Percentiles rank a stretch among this genome's conserved stretches.
Conservation (phyloP, 306 rosid species). For the Vicia faba region DNA sequence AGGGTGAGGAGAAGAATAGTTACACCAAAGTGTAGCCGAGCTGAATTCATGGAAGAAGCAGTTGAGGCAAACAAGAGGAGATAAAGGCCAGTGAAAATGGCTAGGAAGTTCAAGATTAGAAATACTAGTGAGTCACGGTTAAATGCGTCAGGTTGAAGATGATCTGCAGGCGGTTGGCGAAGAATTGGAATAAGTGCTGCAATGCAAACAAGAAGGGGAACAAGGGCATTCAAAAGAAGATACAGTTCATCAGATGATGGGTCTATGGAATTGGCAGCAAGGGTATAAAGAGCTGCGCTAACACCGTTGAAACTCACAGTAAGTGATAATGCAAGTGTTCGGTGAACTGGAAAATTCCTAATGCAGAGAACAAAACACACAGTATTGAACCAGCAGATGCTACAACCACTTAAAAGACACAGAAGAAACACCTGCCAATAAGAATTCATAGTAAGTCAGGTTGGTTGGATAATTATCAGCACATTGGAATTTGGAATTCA, state of each 20-base stretch:
- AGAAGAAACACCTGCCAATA: constrained; percentile 73
- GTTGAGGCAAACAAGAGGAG: constrained; percentile 71
- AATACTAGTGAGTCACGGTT: constrained; percentile 74
- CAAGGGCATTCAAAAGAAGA: constrained; percentile 73
- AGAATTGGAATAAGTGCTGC: constrained; percentile 67
- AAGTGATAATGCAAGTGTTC: constrained; percentile 84
- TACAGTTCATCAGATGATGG: constrained; percentile 62
- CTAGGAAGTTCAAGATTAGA: constrained; percentile 67
- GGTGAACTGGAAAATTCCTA: constrained; percentile 71
- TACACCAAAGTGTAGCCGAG: constrained; percentile 55
- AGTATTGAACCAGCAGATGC: constrained; percentile 99
- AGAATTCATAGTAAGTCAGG: constrained; percentile 31
- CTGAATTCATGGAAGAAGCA: constrained; percentile 42
- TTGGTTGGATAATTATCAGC: background rate
- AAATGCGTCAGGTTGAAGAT: constrained; percentile 61
- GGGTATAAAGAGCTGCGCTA: constrained; percentile 89
- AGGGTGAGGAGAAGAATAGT: constrained; percentile 67
- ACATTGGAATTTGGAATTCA: constrained; percentile 6
- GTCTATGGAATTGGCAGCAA: constrained; percentile 73
- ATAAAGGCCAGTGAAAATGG: constrained; percentile 76
- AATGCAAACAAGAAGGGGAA: constrained; percentile 67
- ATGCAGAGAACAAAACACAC: constrained; percentile 94
- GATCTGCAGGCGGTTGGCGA: constrained; percentile 68
- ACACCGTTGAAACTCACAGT: constrained; percentile 93
- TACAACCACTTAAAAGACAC: constrained; percentile 77